These are phyloP conservation scores for Copromyces sp. DNA, from an alignment of 495 filamentous ascomycete species.

Conservation along the genomic window DNA sequence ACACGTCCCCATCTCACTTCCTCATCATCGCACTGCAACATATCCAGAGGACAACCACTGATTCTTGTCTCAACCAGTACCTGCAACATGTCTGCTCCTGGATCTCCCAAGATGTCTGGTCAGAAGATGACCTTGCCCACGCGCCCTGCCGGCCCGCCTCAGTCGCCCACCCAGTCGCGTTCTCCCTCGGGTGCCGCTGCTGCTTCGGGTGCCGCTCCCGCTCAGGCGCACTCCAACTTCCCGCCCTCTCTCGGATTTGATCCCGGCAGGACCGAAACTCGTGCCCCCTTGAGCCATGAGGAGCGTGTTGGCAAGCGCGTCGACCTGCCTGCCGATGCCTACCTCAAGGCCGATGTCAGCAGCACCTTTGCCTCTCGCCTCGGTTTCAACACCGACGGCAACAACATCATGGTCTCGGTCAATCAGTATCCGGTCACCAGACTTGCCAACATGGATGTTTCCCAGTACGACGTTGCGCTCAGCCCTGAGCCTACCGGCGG, in stretches of 20 bases:
- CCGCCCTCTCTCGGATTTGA: conserved; percentile 17
- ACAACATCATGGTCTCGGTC: conserved; percentile 45
- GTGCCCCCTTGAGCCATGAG: not conserved
- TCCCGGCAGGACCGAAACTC: conserved; percentile 16
- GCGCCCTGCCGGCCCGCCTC: not conserved
- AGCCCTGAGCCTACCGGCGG: conserved; percentile 51
- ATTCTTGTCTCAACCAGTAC: not conserved
- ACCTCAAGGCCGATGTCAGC: conserved; percentile 6
- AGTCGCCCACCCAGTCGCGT: not conserved
- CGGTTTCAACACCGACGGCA: conserved; percentile 48
- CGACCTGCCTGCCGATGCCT: conserved; percentile 38
- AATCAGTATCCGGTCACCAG: conserved; percentile 63
- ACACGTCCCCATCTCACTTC: not conserved
- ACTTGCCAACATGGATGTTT: conserved; percentile 43
- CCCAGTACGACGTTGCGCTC: conserved; percentile 74
- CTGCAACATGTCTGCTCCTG: not conserved
- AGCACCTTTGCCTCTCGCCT: conserved; percentile 28
- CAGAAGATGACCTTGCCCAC: not conserved
- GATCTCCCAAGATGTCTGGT: not conserved
- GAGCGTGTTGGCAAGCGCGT: conserved; percentile 26
- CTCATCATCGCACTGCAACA: not conserved
- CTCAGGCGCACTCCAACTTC: not conserved
- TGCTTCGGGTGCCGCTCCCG: not conserved
- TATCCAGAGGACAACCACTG: not conserved
- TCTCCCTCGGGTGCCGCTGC: not conserved